Percentiles rank a stretch among this genome's conserved stretches.
These are phyloP conservation scores for Tetracladium setigerum DNA, from an alignment of 495 filamentous ascomycete genomes.

Conservation along the genomic window DNA sequence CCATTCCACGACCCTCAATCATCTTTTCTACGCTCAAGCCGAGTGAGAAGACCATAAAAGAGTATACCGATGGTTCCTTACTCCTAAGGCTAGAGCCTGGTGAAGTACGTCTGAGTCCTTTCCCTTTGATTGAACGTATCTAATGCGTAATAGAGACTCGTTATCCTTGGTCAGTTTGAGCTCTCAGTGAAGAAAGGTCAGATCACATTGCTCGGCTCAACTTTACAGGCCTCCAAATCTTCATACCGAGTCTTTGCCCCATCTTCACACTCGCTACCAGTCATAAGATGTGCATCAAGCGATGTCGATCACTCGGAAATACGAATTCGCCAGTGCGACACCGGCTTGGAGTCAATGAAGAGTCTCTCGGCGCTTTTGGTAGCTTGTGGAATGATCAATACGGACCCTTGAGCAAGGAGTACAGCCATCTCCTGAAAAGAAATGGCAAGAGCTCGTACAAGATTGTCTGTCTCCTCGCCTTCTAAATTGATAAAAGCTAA, in stretches of 20 bases:
- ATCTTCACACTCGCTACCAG: conserved; percentile 68
- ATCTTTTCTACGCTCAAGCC: conserved; percentile 38
- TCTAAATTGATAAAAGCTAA: neutral
- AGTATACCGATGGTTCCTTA: conserved; percentile 26
- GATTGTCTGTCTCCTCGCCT: conserved; percentile 7
- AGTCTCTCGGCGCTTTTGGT: conserved; percentile 62
- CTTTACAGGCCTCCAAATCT: conserved; percentile 42
- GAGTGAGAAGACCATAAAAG: conserved; percentile 32
- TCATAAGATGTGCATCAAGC: conserved; percentile 51
- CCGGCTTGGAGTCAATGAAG: conserved; percentile 48
- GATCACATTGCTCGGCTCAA: conserved; percentile 60
- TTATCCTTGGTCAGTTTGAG: conserved; percentile 67
- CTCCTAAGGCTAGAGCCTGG: conserved; percentile 32
- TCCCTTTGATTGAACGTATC: neutral
- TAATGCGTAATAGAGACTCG: conserved; percentile 45
- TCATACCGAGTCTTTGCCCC: conserved; percentile 62
- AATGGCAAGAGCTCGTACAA: conserved; percentile 9
- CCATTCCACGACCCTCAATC: conserved; percentile 8
- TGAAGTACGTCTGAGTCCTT: conserved; percentile 29
- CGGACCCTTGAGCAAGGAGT: conserved; percentile 15
- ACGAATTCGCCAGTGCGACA: conserved; percentile 39
- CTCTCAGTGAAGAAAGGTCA: conserved; percentile 58
- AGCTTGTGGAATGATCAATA: conserved; percentile 62
- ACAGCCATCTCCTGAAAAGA: neutral
- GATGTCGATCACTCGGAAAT: conserved; percentile 43